Evolutionary conservation across 345 rosid species (phyloP).

Genomic region (Salix dunnii): DNA sequence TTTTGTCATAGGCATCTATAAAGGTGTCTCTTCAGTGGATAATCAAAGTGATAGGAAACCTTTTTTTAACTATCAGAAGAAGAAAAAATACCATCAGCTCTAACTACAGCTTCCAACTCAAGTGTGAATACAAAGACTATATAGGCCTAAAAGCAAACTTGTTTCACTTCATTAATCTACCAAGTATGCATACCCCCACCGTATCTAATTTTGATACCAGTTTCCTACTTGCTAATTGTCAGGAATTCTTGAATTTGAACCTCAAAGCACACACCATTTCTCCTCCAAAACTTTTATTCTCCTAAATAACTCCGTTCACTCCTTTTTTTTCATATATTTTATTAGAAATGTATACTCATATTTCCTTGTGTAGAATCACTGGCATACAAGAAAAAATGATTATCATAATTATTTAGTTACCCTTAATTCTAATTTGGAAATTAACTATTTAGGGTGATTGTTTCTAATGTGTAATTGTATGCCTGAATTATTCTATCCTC

Average conservation of each 20-base stretch:
- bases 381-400: background rate
- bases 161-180: background rate
- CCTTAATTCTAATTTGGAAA: background rate
- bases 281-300: background rate
- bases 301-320: background rate
- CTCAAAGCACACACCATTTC: background rate
- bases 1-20: background rate
- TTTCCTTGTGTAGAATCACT: background rate
- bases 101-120: background rate
- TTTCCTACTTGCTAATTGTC: background rate
- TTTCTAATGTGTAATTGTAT: background rate
- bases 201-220: background rate
- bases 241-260: background rate
- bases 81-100: background rate
- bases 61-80: background rate
- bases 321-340: background rate
- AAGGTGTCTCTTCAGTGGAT: background rate
- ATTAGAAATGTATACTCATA: background rate
- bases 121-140: background rate
- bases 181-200: too few species aligned
- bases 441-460: background rate
- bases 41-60: background rate
- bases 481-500: background rate
- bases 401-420: background rate
- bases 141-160: background rate